Evolutionary conservation across 2,329 filamentous ascomycete genomes (phyloP).

Genomic region (Alternaria sp.): DNA sequence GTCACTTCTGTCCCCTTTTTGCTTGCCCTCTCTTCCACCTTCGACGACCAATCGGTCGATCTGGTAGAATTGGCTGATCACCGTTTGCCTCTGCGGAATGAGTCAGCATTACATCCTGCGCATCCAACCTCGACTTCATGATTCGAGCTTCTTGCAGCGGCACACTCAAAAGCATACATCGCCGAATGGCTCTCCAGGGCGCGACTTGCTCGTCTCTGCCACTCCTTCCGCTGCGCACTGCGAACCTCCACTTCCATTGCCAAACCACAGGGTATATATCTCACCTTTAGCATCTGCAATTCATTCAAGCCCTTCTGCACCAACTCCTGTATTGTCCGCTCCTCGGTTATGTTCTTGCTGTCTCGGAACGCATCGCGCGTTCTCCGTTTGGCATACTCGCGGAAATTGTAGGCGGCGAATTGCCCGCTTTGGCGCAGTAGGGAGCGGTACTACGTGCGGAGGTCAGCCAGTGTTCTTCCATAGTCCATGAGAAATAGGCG

Average conservation of each 20-base stretch:
- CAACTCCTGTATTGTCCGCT: constrained; percentile 80
- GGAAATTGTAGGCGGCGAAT: constrained; percentile 96
- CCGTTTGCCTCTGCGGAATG: constrained; percentile 81
- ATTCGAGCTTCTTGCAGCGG: not conserved
- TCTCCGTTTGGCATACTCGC: constrained; percentile 91
- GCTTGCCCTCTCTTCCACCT: constrained; percentile 78
- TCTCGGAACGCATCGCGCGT: constrained; percentile 91
- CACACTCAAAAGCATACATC: constrained; percentile 1
- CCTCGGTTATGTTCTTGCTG: constrained; percentile 74
- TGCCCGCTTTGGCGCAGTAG: constrained; percentile 84
- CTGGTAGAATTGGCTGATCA: constrained; percentile 94
- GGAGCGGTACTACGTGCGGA: constrained; percentile 76
- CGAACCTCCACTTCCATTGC: not conserved
- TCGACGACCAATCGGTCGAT: constrained; percentile 91
- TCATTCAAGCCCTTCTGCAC: constrained; percentile 88
- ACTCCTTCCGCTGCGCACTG: not conserved
- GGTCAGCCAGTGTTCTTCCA: constrained; percentile 4
- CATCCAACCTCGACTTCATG: not conserved
- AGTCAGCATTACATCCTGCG: constrained; percentile 44
- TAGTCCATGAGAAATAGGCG: not conserved
- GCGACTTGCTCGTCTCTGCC: not conserved
- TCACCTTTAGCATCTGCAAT: constrained; percentile 87
- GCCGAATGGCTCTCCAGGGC: not conserved
- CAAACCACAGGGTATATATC: not conserved
- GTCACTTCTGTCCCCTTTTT: constrained; percentile 68